phyloP scores from a whole-genome alignment of 805 yeast genomes.

The Zygoascus flipseniorum region DNA sequence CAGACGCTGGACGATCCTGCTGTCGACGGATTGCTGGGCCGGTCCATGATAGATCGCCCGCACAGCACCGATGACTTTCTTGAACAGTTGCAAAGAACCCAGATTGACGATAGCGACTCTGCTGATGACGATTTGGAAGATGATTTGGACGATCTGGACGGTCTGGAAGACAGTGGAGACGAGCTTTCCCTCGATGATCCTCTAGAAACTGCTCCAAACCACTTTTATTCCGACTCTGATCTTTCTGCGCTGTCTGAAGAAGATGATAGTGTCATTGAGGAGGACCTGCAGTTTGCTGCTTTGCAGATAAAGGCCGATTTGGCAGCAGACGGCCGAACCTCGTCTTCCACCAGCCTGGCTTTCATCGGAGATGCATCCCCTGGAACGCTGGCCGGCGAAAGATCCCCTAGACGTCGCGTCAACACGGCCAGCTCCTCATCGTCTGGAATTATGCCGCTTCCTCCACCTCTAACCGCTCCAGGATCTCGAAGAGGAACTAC shows the following conservation, averaged over 20 bases:
- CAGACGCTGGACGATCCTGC: neutral
- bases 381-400: neutral
- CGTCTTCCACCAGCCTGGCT: neutral
- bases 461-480: neutral
- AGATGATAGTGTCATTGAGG: slow-evolving; percentile 35
- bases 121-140: slow-evolving; percentile 10
- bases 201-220: neutral
- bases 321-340: neutral
- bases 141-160: neutral
- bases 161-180: neutral
- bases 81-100: neutral
- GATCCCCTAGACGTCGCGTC: neutral
- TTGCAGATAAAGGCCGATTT: slow-evolving; percentile 21
- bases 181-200: neutral
- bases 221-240: neutral
- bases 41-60: neutral
- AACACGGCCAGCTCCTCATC: neutral
- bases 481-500: neutral
- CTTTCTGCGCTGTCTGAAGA: slow-evolving; percentile 32
- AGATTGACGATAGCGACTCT: slow-evolving; percentile 8
- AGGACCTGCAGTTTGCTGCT: slow-evolving; percentile 31
- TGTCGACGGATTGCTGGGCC: neutral
- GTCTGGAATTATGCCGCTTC: neutral
- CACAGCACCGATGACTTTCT: neutral
- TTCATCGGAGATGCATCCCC: neutral